phyloP scores from a whole-genome alignment of 2,329 filamentous ascomycete genomes.

The Stagonosporopsis cucurbitacearum region DNA sequence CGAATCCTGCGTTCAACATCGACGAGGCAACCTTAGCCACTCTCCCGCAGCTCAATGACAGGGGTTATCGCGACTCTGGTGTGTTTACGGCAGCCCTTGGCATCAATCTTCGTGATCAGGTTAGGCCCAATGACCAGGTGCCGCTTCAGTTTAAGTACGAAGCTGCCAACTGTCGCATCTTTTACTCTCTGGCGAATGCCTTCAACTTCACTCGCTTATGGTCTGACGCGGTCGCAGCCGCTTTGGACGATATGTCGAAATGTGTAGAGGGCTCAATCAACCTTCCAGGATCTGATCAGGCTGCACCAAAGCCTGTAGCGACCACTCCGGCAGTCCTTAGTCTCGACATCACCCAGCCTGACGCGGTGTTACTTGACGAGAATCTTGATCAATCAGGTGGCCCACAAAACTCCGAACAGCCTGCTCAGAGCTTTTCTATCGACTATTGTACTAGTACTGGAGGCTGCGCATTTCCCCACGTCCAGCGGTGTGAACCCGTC shows the following conservation, averaged over 20 bases:
- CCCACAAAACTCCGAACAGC: no score
- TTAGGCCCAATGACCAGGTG: constrained; percentile 36
- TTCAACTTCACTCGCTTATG: constrained; percentile 46
- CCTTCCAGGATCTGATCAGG: no score
- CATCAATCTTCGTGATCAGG: constrained; percentile 47
- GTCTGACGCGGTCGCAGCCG: constrained; percentile 31
- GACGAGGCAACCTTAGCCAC: background rate
- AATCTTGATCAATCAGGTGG: no score
- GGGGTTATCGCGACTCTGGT: background rate
- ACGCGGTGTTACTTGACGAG: no score
- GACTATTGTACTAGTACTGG: no score
- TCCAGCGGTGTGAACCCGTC: no score
- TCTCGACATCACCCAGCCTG: no score
- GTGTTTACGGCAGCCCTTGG: background rate
- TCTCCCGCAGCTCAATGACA: background rate
- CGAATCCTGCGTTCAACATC: background rate
- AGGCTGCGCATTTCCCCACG: no score
- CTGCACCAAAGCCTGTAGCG: no score
- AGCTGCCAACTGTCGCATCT: constrained; percentile 50
- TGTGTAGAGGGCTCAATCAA: no score
- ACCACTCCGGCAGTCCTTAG: no score
- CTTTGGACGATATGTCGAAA: background rate
- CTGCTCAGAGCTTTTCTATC: no score
- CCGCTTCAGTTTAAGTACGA: constrained; percentile 50
- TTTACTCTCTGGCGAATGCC: constrained; percentile 42